Conservation (phyloP, 305 asterid genomes). For the Fraxinus sp. region DNA sequence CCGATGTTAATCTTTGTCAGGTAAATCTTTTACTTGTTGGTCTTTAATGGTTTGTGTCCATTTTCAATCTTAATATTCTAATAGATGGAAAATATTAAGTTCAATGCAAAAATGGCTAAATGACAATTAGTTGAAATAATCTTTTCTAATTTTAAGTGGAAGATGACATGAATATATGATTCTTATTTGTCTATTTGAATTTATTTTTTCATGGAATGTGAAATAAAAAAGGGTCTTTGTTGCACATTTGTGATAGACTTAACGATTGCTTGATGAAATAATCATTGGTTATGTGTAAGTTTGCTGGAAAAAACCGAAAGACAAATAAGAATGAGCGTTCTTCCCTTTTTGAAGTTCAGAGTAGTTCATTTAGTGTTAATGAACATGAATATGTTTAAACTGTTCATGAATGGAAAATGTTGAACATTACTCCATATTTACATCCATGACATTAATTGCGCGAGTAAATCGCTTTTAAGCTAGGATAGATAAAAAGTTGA, state of each 20-base stretch:
- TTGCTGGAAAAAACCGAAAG: not conserved
- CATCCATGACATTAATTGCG: not conserved
- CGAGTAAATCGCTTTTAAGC: not conserved
- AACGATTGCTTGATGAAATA: not conserved
- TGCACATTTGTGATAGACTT: not conserved
- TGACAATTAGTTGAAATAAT: not conserved
- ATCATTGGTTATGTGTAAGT: not conserved
- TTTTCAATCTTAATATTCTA: conserved; percentile 11
- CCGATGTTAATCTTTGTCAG: conserved; percentile 93
- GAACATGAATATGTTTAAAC: not conserved
- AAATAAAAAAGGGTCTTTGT: not conserved
- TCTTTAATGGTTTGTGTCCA: not conserved
- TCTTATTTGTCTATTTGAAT: not conserved
- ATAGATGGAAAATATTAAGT: not conserved
- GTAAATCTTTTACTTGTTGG: conserved; percentile 36
- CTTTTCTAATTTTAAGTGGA: not conserved
- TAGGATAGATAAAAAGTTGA: not conserved
- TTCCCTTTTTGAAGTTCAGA: not conserved
- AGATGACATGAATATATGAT: not conserved
- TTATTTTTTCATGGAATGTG: not conserved
- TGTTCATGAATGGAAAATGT: not conserved
- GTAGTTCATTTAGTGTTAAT: not conserved
- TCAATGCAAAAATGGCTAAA: not conserved
- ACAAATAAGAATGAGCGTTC: not conserved
- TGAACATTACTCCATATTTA: not conserved